Evolutionary conservation across 2,329 filamentous ascomycete genomes (phyloP).

Genomic region (Raffaelea arxii): DNA sequence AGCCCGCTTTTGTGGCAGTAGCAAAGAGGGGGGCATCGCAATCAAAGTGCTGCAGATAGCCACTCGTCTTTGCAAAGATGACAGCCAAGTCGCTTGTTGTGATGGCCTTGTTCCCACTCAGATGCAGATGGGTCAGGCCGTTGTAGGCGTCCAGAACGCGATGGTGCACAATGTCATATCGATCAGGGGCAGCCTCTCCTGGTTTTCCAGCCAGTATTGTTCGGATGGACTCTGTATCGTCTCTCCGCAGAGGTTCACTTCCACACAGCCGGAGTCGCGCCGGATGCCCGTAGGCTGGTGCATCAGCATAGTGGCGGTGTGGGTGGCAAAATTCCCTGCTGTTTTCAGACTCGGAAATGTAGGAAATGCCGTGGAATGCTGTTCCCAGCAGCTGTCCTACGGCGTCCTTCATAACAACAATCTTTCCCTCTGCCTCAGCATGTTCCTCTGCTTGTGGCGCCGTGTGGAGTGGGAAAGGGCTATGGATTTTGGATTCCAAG

Average conservation of each 20-base stretch:
- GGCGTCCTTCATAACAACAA: conserved; percentile 15
- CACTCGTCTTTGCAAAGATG: conserved; percentile 32
- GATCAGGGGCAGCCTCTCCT: conserved; percentile 8
- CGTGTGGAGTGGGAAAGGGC: too few relatives aligned
- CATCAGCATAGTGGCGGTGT: conserved; percentile 37
- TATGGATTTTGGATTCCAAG: too few relatives aligned
- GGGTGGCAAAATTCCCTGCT: conserved; percentile 36
- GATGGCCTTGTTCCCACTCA: conserved; percentile 38
- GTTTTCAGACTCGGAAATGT: conserved; percentile 35
- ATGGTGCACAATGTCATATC: conserved; percentile 7
- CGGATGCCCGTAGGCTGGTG: conserved; percentile 29
- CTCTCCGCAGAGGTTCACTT: conserved; percentile 17
- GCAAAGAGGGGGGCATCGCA: conserved; percentile 32
- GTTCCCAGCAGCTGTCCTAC: conserved; percentile 18
- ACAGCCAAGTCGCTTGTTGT: conserved; percentile 31
- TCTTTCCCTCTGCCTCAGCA: conserved; percentile 35
- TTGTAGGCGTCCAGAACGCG: conserved; percentile 8
- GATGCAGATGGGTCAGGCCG: conserved; percentile 43
- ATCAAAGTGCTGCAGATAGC: conserved; percentile 42
- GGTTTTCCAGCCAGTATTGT: conserved; percentile 16
- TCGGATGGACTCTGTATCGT: conserved; percentile 24
- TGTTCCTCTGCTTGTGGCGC: too few relatives aligned
- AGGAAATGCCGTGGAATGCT: conserved; percentile 30
- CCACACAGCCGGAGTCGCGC: conserved; percentile 26
- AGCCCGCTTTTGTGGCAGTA: conserved; percentile 6